These are phyloP conservation scores for Amanita thiersii DNA, from an alignment of 768 basidiomycete species.

Conservation along the genomic window DNA sequence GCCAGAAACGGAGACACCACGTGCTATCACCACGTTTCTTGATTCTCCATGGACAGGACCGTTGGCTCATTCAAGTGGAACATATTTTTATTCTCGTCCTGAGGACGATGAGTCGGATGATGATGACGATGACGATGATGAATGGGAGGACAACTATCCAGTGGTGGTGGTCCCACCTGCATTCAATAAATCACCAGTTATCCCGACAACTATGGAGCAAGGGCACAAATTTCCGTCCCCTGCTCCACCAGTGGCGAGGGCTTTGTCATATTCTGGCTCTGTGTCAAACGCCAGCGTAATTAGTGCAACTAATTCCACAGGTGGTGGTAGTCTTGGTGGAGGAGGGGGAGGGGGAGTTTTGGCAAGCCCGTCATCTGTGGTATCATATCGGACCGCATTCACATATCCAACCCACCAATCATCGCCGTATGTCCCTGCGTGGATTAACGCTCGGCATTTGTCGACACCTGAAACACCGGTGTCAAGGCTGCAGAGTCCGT, in stretches of 20 bases:
- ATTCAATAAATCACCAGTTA: constrained; percentile 20
- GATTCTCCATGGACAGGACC: constrained; percentile 35
- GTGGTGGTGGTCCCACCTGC: constrained; percentile 25
- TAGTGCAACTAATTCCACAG: background rate
- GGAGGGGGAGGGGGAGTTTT: constrained; percentile 6
- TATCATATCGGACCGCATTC: constrained; percentile 18
- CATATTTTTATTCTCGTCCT: constrained; percentile 11
- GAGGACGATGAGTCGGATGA: constrained; percentile 14
- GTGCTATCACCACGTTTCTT: constrained; percentile 14
- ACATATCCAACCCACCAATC: constrained; percentile 14
- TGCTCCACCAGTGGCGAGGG: background rate
- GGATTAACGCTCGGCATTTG: constrained; percentile 16
- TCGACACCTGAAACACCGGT: constrained; percentile 3
- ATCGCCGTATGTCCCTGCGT: constrained; percentile 24
- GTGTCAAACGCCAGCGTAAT: background rate
- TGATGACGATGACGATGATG: constrained; percentile 21
- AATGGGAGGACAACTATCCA: constrained; percentile 21
- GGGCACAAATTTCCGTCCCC: constrained; percentile 1
- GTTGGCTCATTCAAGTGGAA: constrained; percentile 23
- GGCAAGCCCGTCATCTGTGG: constrained; percentile 2
- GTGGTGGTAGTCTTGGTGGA: background rate
- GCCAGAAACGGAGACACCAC: constrained; percentile 23
- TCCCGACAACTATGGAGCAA: constrained; percentile 8
- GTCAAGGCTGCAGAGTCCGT: constrained; percentile 2
- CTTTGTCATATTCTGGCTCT: background rate